Evolutionary conservation across 2,329 filamentous ascomycete species (phyloP), one percentile per base, ranked within the genome.

Genomic region (Pyrenophora seminiperda): DNA sequence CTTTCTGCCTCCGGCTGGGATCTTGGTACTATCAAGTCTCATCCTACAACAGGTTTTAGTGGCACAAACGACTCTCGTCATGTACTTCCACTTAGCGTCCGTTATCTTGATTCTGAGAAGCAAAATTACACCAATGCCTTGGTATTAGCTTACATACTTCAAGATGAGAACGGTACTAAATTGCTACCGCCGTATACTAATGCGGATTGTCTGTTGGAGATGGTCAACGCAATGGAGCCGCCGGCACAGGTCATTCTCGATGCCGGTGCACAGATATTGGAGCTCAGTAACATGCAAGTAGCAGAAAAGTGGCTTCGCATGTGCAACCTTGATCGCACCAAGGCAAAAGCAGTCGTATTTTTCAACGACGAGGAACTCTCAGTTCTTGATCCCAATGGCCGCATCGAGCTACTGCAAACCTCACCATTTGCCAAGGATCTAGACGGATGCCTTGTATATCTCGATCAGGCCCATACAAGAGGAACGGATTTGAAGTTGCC

Each of bases 381-480:
- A 1, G 81, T 86, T 0, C 30, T 85, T 0, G 77, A 83, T 50
- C 75, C 77, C 1, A 68, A 72, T 3, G 79, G 77, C 0, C 61
- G 63, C 0, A 55, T 76, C 0, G 79, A 84, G 36, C 61, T 69
- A 0, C 72, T 91, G 0, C 76, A 79, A 4, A 77, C 73, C 0
- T 90, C 87, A 0, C 77, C 84, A 0, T 89, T 82, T 59, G 67
- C 73, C 0, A 72, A 76, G 0, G 78, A 84, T 5, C 67, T 87
- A 1, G 81, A 83, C 5, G 56, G 56, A 0, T 90, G 87, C 46
- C 66, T 89, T 0, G 76, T 90, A 0, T 91, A 85, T 47, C 75
- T 91, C 0, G 87, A 91, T 43, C 83, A 91, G 47, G 79, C 81
- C 0, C 87, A 91, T 54, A 89, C 87, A 0, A 71, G 87, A 55